Evolutionary conservation across 2,329 filamentous ascomycete genomes (phyloP), one percentile per base, ranked within the genome.

Genomic region (Aureobasidium lini): DNA sequence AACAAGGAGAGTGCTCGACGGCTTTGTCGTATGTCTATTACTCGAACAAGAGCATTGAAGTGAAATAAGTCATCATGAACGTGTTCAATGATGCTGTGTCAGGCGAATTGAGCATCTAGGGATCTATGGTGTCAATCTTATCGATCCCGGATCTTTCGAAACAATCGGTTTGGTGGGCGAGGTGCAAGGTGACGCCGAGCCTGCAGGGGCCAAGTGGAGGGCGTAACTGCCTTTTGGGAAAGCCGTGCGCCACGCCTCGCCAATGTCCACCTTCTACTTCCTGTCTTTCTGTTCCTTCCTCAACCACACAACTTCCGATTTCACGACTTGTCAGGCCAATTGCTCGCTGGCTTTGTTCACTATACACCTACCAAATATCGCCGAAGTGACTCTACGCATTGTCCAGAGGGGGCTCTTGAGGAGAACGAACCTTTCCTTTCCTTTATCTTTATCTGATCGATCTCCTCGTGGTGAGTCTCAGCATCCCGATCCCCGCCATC

Each of bases 131-230:
- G 36, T 29, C 15, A 40, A 59, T 54, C 39, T 61, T 56, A 61
- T 61, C 60, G 56, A 61, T 61, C 60, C 40, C 42, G 60, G 49
- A 54, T 54, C 50, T 42, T 40, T 10, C 8, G 15, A 8, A 8
- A 4, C n/a, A 29, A 36, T 39, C n/a, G 34, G 32, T 50, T 37
- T 39, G 47, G 16, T 48, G 46, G 18, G 46, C 29, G 15, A 9
- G 11, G 29, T 13, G 31, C 23, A 23, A 23, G 23, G 23, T 50
- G 47, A 50, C 47, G 47, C 32, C 23, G 16, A 44, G 34, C 1
- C 23, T 34, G 44, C 44, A 39, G 47, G 47, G 47, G 16, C 47
- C 34, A 40, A 13, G 4, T 6, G 49, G 4, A 4, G 44, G 44
- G 28, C 11, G 34, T 18, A 52, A 39, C 13, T 40, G 48, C 48